Evolutionary conservation across 495 filamentous ascomycete genomes (phyloP).

Genomic region (Endocarpon pusillum): DNA sequence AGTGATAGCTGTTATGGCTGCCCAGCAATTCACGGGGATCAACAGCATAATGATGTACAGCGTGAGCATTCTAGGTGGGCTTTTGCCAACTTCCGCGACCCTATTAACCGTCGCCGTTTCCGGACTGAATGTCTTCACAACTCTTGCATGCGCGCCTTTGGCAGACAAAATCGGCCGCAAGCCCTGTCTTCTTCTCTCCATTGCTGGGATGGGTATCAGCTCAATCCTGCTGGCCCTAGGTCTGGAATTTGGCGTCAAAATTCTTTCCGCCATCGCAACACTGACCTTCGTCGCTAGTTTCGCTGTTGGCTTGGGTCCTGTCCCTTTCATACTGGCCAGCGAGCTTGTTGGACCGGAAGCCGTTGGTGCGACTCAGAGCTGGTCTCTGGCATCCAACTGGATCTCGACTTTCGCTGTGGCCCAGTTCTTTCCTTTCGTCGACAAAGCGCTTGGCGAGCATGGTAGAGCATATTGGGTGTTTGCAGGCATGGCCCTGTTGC

Average conservation of each 20-base stretch:
- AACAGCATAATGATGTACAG: slow-evolving; percentile 98
- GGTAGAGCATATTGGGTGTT: slow-evolving; percentile 85
- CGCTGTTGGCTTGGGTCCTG: slow-evolving; percentile 77
- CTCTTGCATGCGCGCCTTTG: slow-evolving; percentile 59
- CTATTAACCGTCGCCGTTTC: slow-evolving; percentile 74
- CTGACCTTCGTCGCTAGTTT: slow-evolving; percentile 78
- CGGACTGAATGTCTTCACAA: slow-evolving; percentile 69
- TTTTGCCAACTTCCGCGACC: slow-evolving; percentile 61
- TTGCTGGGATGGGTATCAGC: slow-evolving; percentile 64
- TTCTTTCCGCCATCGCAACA: slow-evolving; percentile 62
- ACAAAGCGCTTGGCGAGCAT: slow-evolving; percentile 50
- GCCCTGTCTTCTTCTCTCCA: slow-evolving; percentile 59
- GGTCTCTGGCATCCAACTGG: slow-evolving; percentile 76
- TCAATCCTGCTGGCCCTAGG: slow-evolving; percentile 59
- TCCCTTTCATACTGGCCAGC: slow-evolving; percentile 83
- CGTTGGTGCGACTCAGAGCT: slow-evolving; percentile 74
- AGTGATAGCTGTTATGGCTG: slow-evolving; percentile 78
- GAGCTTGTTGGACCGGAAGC: slow-evolving; percentile 80
- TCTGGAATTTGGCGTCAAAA: slow-evolving; percentile 48
- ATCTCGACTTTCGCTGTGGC: slow-evolving; percentile 80
- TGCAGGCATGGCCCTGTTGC: slow-evolving; percentile 47
- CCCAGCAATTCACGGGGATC: slow-evolving; percentile 83
- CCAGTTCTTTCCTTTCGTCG: slow-evolving; percentile 81
- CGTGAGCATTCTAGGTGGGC: slow-evolving; percentile 61
- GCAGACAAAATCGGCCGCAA: slow-evolving; percentile 80